phyloP scores from a whole-genome alignment of 1,139 yeast species.

The Pichia sp. region DNA sequence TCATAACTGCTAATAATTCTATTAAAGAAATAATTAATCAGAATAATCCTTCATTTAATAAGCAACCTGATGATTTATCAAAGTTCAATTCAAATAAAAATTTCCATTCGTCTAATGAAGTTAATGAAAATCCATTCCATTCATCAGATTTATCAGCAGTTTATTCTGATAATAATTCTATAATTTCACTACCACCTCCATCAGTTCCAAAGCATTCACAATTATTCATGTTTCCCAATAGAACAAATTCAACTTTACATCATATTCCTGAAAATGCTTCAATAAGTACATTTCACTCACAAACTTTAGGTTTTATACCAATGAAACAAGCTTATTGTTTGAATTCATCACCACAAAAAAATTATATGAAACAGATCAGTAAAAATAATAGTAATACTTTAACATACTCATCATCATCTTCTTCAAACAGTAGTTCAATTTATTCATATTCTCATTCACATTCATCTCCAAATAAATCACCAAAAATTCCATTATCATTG shows the following conservation, averaged over 20 bases:
- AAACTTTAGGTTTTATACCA: constrained; percentile 10
- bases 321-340: constrained; percentile 4
- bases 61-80: neutral
- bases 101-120: neutral
- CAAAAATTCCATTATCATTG: constrained; percentile 7
- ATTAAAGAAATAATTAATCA: constrained; percentile 4
- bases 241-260: constrained; percentile 15
- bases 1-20: constrained; percentile 20
- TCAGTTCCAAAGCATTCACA: constrained; percentile 15
- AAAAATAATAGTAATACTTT: neutral
- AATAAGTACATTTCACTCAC: constrained; percentile 13
- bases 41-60: neutral
- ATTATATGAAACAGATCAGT: constrained; percentile 9
- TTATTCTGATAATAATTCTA: constrained; percentile 1
- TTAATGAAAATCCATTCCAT: constrained; percentile 10
- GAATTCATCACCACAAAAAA: constrained; percentile 6
- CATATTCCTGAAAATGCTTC: constrained; percentile 21
- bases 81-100: neutral
- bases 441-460: too few species aligned
- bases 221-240: constrained; percentile 7
- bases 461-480: constrained; percentile 1
- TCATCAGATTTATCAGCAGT: constrained; percentile 3
- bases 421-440: constrained; percentile 3
- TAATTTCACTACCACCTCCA: constrained; percentile 8
- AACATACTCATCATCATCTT: constrained; percentile 1